Percentiles rank a stretch among this genome's conserved stretches.
phyloP scores from a whole-genome alignment of 2,329 filamentous ascomycete genomes.

The Metarhizium brunneum region DNA sequence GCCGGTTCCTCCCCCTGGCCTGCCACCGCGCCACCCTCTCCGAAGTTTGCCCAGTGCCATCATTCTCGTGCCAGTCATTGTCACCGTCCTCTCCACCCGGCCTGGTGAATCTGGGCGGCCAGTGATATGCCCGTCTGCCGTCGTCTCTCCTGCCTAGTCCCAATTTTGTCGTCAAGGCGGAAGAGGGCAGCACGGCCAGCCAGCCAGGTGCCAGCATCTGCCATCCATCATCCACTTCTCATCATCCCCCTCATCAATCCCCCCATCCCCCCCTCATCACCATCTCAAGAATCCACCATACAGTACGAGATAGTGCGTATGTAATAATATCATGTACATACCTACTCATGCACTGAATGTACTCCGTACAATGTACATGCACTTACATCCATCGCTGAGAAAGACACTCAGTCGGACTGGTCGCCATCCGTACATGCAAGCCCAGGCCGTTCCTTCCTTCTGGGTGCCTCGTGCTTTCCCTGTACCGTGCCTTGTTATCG shows the following conservation, averaged over 20 bases:
- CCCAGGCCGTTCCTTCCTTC: constrained; percentile 3
- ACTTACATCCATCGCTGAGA: neutral
- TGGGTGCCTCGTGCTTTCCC: neutral
- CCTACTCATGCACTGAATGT: too few relatives aligned
- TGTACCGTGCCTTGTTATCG: neutral
- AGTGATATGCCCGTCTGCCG: neutral
- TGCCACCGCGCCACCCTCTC: neutral
- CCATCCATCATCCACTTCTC: neutral
- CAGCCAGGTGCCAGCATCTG: neutral
- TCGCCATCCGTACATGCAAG: neutral
- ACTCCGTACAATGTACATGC: too few relatives aligned
- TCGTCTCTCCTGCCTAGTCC: neutral
- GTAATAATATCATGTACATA: too few relatives aligned
- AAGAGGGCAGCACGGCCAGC: neutral
- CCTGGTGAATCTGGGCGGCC: neutral
- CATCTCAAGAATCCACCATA: neutral
- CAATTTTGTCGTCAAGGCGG: neutral
- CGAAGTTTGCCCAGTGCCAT: neutral
- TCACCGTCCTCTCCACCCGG: neutral
- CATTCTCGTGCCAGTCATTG: neutral
- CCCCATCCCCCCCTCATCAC: neutral
- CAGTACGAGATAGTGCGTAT: neutral
- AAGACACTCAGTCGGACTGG: neutral
- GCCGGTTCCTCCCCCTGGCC: neutral
- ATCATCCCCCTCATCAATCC: neutral